Evolutionary conservation across 192 early-diverging fungal species (phyloP), one percentile per base, ranked within the genome.

Genomic region (Entomortierella parvispora): DNA sequence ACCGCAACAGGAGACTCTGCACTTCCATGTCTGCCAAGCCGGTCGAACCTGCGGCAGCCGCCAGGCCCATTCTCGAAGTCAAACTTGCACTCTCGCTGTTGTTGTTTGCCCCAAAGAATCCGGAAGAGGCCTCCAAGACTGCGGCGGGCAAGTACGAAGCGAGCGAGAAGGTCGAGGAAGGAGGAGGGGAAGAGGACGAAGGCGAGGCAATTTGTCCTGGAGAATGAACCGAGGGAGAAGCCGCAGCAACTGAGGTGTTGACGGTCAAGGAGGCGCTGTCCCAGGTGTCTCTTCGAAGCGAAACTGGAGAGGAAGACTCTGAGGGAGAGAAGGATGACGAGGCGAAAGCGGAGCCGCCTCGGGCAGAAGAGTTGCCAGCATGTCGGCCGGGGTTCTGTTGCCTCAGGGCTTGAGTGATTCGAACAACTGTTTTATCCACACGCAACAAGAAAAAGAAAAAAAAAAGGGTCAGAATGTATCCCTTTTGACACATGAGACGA

Each of bases 361-460:
- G 58, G 33, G 72, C 12, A 32, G 58, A 33, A 43, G 32, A 26
- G 28, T 40, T 40, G 37, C 12, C 12, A 40, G 37, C 37, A 12
- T 48, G 43, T 20, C 65, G 58, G 12, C 43, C 64, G 15, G 72
- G 64, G 64, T 56, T 47, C 43, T 65, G 72, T 47, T 68, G 70
- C 42, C 62, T 67, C 65, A 76, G 50, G 9, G 72, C 72, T 18
- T 76, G 72, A 9, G 72, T 76, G 53, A 76, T 76, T 68, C 72
- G 52, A 42, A 76, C 72, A 45, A 76, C 72, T 72, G 50, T 58
- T 28, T 28, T 64, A 43, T 17, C n/a, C 5, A 45, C 5, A 22
- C 28, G 23, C 31, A 15, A 25, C 2, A 54, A 32, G 42, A 32
- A 23, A 1, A 42, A 52, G 25, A 49, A 42, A 15, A 15, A 18